Conservation (phyloP, 2,329 filamentous ascomycete species). For the Zymoseptoria pseudotritici region DNA sequence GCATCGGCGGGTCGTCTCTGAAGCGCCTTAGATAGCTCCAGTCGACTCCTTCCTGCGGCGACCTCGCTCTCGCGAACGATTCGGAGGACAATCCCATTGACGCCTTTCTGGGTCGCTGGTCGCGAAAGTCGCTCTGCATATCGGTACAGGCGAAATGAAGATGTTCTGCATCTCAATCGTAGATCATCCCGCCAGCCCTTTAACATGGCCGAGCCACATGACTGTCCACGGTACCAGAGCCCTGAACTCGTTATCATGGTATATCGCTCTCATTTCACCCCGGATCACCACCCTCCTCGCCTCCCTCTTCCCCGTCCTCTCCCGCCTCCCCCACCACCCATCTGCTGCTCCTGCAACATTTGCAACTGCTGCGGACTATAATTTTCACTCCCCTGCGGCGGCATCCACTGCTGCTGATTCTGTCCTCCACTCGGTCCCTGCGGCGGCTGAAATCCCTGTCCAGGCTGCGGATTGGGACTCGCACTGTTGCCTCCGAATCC, state of each 20-base stretch:
- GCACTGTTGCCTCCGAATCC: slow-evolving; percentile 14
- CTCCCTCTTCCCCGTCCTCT: slow-evolving; percentile 23
- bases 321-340: slow-evolving; percentile 24
- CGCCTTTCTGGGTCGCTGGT: background rate
- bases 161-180: too few species aligned
- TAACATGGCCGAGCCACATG: too few species aligned
- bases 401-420: slow-evolving; percentile 6
- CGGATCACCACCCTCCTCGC: slow-evolving; percentile 12
- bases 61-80: background rate
- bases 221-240: too few species aligned
- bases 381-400: slow-evolving; percentile 20
- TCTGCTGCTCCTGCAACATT: slow-evolving; percentile 29
- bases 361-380: slow-evolving; percentile 30
- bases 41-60: background rate
- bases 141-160: background rate
- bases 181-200: too few species aligned
- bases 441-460: slow-evolving; percentile 25
- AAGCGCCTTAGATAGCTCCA: background rate
- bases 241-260: background rate
- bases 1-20: background rate
- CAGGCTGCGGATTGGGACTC: slow-evolving; percentile 19
- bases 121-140: background rate
- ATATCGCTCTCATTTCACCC: background rate
- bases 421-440: slow-evolving; percentile 14
- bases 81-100: background rate